A percentile compares a stretch with the other conserved stretches of the same genome.
Evolutionary conservation across 2,329 filamentous ascomycete species (phyloP).

Genomic region (Diaporthe humulicola): DNA sequence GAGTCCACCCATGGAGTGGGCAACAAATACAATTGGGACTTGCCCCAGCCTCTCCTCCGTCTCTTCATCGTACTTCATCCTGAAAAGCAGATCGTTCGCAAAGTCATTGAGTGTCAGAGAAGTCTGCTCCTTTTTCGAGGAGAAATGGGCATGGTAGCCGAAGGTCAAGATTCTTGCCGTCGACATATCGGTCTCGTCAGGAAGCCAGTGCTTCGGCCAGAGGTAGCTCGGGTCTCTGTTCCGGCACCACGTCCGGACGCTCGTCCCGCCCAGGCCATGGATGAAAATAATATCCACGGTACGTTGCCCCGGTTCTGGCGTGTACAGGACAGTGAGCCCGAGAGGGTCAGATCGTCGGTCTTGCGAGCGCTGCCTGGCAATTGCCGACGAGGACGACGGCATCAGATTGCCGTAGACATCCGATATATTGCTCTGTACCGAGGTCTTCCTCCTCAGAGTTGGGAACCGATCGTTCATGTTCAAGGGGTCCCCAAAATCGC

Average conservation of each 20-base stretch:
- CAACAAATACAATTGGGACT: constrained; percentile 45
- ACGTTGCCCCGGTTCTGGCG: constrained; percentile 30
- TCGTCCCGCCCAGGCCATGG: constrained; percentile 46
- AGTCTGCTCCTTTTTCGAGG: constrained; percentile 37
- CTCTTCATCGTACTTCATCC: constrained; percentile 43
- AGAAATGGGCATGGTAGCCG: constrained; percentile 45
- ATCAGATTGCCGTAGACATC: constrained; percentile 29
- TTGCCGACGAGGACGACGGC: constrained; percentile 8
- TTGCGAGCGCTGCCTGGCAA: constrained; percentile 26
- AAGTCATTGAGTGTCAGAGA: constrained; percentile 43
- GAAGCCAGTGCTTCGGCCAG: constrained; percentile 44
- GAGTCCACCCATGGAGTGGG: constrained; percentile 46
- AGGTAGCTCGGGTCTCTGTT: constrained; percentile 40
- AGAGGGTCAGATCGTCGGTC: constrained; percentile 38
- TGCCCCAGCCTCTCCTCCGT: constrained; percentile 38
- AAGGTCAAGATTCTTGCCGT: constrained; percentile 43
- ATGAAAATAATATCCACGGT: constrained; percentile 46
- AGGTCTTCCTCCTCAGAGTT: constrained; percentile 21
- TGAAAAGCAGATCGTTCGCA: constrained; percentile 44
- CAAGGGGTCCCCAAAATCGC: constrained; percentile 25
- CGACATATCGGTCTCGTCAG: constrained; percentile 37
- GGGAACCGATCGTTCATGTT: constrained; percentile 27
- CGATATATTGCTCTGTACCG: constrained; percentile 28
- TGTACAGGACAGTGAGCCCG: constrained; percentile 40
- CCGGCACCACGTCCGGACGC: constrained; percentile 43